Conservation (phyloP, 2,329 filamentous ascomycete species). For the Cordyceps fumosorosea region DNA sequence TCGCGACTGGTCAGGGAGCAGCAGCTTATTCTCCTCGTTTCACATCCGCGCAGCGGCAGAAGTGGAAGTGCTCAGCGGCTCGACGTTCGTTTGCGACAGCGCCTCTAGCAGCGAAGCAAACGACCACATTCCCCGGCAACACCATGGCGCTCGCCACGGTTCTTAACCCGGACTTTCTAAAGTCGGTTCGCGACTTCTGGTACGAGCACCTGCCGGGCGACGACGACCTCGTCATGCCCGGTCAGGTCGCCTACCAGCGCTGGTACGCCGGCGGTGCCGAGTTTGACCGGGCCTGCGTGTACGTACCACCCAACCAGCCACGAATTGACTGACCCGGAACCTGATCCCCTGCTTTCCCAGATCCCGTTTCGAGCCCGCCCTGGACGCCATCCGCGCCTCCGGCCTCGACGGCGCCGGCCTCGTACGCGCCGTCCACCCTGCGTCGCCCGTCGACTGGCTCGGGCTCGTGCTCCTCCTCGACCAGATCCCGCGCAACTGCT, state of each 20-base stretch:
- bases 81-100: background rate
- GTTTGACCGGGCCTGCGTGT: conserved; percentile 31
- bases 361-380: conserved; percentile 24
- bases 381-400: conserved; percentile 27
- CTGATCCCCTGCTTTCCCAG: conserved; percentile 16
- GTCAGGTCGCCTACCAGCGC: conserved; percentile 20
- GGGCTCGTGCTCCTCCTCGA: conserved; percentile 53
- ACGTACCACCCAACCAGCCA: conserved; percentile 15
- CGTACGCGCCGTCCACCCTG: conserved; percentile 22
- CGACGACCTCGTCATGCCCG: conserved; percentile 23
- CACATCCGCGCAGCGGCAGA: background rate
- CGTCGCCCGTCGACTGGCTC: conserved; percentile 33
- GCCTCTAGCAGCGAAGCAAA: background rate
- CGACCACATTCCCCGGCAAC: background rate
- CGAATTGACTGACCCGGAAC: background rate
- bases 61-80: background rate
- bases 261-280: conserved; percentile 31
- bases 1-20: no score
- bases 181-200: conserved; percentile 30
- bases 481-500: conserved; percentile 57
- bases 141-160: conserved; percentile 11
- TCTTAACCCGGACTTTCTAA: conserved; percentile 25
- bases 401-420: conserved; percentile 23
- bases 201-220: conserved; percentile 28
- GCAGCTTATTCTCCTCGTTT: background rate